These are phyloP conservation scores for Pseudisothecium myosuroides DNA, from an alignment of 225 moss, liverwort and hornwort genomes.

Conservation along the genomic window DNA sequence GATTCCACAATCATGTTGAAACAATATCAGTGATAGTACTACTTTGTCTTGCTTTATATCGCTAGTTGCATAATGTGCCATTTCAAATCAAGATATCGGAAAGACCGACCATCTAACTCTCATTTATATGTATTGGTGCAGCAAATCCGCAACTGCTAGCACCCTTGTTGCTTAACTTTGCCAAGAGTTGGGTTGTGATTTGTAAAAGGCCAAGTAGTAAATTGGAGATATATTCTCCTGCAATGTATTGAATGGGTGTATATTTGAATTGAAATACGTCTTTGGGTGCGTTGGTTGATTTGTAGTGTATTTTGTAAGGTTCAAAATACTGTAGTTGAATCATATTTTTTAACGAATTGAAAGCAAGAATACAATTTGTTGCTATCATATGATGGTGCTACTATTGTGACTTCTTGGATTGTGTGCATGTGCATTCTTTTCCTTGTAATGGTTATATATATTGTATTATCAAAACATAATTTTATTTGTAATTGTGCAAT, in stretches of 20 bases:
- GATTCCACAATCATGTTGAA: neutral
- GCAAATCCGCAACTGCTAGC: conserved; percentile 57
- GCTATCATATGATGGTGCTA: neutral
- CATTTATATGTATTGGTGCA: neutral
- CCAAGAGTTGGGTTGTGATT: neutral
- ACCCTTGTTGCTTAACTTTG: conserved; percentile 26
- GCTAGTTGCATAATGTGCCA: neutral
- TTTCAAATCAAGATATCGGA: no score
- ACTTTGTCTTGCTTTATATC: neutral
- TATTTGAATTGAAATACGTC: neutral
- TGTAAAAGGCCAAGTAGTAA: neutral
- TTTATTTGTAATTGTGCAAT: neutral
- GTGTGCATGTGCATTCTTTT: neutral
- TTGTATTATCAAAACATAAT: neutral
- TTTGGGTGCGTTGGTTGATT: neutral
- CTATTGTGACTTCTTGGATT: neutral
- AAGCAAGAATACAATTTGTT: neutral
- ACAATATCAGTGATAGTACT: neutral
- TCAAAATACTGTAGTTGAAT: neutral
- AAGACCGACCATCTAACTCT: neutral
- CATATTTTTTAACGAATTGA: no score
- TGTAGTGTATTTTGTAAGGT: neutral
- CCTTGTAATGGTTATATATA: neutral
- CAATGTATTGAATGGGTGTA: neutral
- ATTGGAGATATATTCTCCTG: neutral